Evolutionary conservation across 1,139 yeast species (phyloP).

Genomic region (Blastobotrys proliferans): DNA sequence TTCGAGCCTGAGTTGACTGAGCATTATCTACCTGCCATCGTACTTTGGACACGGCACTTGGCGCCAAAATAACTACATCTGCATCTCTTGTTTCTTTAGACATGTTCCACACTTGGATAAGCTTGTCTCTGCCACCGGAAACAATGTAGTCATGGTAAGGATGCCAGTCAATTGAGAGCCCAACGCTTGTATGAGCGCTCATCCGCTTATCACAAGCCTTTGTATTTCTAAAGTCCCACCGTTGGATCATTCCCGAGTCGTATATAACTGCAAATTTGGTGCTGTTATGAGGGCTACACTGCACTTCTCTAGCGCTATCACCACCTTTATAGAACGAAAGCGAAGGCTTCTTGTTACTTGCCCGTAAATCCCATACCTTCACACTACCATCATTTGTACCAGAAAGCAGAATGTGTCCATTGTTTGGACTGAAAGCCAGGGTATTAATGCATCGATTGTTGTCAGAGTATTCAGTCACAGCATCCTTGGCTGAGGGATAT

Average conservation of each 20-base stretch:
- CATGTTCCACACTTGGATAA: conserved; percentile 76
- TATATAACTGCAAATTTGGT: conserved; percentile 65
- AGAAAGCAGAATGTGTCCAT: conserved; percentile 59
- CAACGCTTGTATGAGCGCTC: conserved; percentile 91
- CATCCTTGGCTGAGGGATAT: conserved; percentile 36
- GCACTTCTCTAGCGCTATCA: conserved; percentile 41
- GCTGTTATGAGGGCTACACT: conserved; percentile 39
- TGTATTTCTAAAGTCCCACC: conserved; percentile 71
- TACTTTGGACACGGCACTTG: conserved; percentile 73
- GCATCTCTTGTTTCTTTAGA: conserved; percentile 49
- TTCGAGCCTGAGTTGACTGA: conserved; percentile 4
- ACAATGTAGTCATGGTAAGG: conserved; percentile 76
- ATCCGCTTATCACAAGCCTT: conserved; percentile 55
- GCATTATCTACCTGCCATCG: conserved; percentile 50
- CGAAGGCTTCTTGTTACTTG: conserved; percentile 45
- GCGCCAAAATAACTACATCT: conserved; percentile 65
- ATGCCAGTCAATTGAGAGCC: conserved; percentile 83
- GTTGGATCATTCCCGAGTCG: conserved; percentile 83
- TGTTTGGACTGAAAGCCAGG: conserved; percentile 60
- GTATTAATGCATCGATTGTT: conserved; percentile 82
- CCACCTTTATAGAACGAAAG: conserved; percentile 46
- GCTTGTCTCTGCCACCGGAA: conserved; percentile 91
- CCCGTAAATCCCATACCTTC: conserved; percentile 81
- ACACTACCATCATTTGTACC: conserved; percentile 92
- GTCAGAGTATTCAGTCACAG: conserved; percentile 46